Evolutionary conservation across 148 eudicot genomes (phyloP).

Genomic region (Rhododendron mucronatum): DNA sequence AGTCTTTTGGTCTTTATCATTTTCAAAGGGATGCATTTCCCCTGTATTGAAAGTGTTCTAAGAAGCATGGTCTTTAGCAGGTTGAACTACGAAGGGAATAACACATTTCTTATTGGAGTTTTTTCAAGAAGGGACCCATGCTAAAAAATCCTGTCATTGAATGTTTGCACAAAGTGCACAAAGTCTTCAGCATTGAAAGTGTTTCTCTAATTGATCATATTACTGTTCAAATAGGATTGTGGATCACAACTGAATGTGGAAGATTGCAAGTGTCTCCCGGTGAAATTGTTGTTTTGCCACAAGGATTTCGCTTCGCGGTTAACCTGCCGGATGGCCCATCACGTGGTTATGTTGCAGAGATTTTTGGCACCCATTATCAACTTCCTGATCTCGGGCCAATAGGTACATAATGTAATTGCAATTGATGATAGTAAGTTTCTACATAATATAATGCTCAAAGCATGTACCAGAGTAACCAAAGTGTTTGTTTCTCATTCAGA

Average conservation of each 20-base stretch:
- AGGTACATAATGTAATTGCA: constrained; percentile 35
- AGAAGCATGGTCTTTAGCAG: neutral
- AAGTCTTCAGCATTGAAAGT: neutral
- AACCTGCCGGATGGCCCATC: constrained; percentile 91
- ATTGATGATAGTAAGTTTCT: neutral
- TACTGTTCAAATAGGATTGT: constrained; percentile 45
- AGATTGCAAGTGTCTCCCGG: constrained; percentile 81
- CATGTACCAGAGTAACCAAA: neutral
- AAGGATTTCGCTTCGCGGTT: constrained; percentile 80
- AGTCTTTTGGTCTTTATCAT: neutral
- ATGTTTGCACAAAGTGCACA: no score
- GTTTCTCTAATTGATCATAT: neutral
- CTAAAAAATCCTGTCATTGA: no score
- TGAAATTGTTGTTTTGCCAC: constrained; percentile 80
- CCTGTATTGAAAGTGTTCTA: neutral
- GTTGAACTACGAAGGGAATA: neutral
- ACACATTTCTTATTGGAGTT: neutral
- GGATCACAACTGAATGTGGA: constrained; percentile 95
- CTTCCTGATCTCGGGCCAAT: constrained; percentile 98
- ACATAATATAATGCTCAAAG: neutral
- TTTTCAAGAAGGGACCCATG: neutral
- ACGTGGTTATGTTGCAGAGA: constrained; percentile 91
- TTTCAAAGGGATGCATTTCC: neutral
- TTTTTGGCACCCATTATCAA: constrained; percentile 88
- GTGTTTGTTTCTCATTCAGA: neutral